Base-by-base conservation (phyloP, 352 stramenopile species). In the Pythium volutum region DNA sequence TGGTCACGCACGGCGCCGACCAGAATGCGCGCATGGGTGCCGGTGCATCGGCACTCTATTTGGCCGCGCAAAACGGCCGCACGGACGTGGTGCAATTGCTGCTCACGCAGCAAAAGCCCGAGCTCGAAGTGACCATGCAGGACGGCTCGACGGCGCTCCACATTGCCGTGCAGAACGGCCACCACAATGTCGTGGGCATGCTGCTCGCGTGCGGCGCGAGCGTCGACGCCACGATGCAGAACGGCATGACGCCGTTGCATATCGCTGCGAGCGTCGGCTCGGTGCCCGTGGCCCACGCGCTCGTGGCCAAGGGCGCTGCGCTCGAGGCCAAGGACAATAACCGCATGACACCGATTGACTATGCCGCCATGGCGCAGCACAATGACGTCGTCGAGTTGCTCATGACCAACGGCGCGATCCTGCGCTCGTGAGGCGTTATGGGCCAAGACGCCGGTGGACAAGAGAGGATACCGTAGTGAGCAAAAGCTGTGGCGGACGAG, bases 151-250 rank as follows among this genome's bases (percentile, higher is more conserved):
- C 66, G 36, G 45, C 66, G 39, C 58, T 73, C 16, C 66, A 73
- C 54, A 69, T 69, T 23, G 74, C 84, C 11, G 84, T 87, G 64
- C 71, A 86, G 48, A 84, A 86, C 53, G 78, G 79, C 38, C 79
- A 91, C 70, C 75, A 73, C 36, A 59, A 88, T 22, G 69, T 89
- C 18, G 76, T 91, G 26, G 67, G 82, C 64, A 58, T 88, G 34
- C 69, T 93, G 43, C 72, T 89, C 14, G 64, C 81, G 22, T 77
- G 71, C 45, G 79, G 77, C 10, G 80, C 82, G 2, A 79, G 49
- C 33, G 49, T 65, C 22, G 59, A 64, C 29, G 59, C 53, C 31
- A 54, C 46, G 0, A 67, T 72, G 65, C 25, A 53, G 31, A 62
- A 69, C 53, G 66, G 60, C 55, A 69, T 73, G 60, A 73, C 66